Base-by-base conservation (phyloP, 2,329 filamentous ascomycete genomes). In the Monilinia fructicola region DNA sequence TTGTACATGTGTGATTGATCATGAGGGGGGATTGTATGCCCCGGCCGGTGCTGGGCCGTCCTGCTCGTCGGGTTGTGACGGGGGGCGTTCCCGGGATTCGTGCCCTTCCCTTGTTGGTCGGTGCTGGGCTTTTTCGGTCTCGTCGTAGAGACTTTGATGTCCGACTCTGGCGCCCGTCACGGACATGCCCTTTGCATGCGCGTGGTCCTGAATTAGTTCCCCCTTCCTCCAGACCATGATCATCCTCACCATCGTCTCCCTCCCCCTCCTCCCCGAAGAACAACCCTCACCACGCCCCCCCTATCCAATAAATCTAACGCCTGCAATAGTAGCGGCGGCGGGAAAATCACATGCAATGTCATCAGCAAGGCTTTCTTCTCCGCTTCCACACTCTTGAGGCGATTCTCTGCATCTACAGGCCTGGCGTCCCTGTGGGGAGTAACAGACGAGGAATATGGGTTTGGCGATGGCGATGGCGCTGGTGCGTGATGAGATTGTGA, bases 271-370 rank as follows among this genome's bases (percentile, higher is more conserved):
- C 38, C 58, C 16, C n/a, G 14, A 38, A 6, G 21, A 46, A 83
- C 59, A 5, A 88, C 77, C 1, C 87, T 83, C 7, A 82, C 87
- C 44, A 97, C 86, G 0, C 95, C 84, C 3, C 84, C 80, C 35
- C 92, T 85, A 77, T 99, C 95, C 0, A 99, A 83, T 0, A 98
- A 83, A 77, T 98, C 93, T 3, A 99, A 83, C 0, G 94, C 92
- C 3, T 92, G 91, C 0, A 97, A 87, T 2, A 97, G 80, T 64
- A 92, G 85, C 1, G 73, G 69, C 3, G 87, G 86, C 0, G 93
- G 93, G 74, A 96, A 96, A 18, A 97, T 80, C 44, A 92, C 90
- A 78, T 97, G 93, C 0, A 88, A 80, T 6, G 80, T 78, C 9
- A 81, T 83, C 21, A 87, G 76, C 4, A 87, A 72, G 12, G 80